These are phyloP conservation scores for Tinospora cordifolia DNA, from an alignment of 164 flowering plant genomes.

Conservation along the genomic window DNA sequence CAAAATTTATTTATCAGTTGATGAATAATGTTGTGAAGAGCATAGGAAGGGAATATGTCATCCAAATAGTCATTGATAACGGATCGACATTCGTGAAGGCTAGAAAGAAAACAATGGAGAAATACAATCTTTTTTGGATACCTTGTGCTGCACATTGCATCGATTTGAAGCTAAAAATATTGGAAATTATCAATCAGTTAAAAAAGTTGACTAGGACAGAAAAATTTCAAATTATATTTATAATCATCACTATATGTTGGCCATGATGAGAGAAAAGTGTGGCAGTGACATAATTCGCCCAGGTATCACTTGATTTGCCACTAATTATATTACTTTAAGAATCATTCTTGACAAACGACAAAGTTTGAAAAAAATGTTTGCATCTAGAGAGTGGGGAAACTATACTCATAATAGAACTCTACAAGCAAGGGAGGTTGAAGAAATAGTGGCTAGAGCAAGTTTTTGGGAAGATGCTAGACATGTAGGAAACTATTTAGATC, in stretches of 20 bases:
- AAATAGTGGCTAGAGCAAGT: neutral
- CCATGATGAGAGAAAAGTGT: constrained; percentile 3
- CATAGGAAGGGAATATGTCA: neutral
- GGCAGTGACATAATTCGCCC: neutral
- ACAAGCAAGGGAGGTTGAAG: neutral
- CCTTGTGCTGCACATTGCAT: constrained; percentile 2
- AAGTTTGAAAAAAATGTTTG: neutral
- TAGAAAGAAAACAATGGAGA: neutral
- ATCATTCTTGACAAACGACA: neutral
- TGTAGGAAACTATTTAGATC: neutral
- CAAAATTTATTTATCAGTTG: neutral
- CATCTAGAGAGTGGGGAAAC: neutral
- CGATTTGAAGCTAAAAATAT: constrained; percentile 1
- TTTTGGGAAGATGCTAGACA: neutral
- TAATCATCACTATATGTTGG: constrained; percentile 10
- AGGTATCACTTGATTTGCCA: neutral
- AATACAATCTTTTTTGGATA: neutral
- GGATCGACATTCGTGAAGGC: neutral
- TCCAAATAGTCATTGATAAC: constrained; percentile 1
- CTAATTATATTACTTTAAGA: neutral
- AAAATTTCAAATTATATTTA: neutral
- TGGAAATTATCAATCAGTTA: neutral
- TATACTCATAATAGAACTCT: neutral
- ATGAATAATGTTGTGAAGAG: neutral
- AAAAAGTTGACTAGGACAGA: neutral